Conservation (phyloP, 2,329 filamentous ascomycete species). For the Pestalotiopsis sp. region DNA sequence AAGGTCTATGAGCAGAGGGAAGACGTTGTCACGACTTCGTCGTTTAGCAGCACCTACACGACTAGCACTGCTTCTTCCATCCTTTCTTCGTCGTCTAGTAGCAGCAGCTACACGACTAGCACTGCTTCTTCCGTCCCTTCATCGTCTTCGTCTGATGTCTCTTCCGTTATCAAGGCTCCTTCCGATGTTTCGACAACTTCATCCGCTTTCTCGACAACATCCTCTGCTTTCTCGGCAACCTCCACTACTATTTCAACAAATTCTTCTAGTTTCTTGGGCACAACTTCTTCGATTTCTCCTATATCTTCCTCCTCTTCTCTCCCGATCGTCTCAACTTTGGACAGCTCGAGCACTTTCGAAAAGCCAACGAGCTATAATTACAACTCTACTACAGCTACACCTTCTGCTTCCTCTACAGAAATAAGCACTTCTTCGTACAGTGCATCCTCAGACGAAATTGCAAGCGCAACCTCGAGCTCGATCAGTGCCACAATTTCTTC, state of each 20-base stretch:
- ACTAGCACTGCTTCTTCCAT: background rate
- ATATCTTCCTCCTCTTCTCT: background rate
- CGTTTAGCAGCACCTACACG: background rate
- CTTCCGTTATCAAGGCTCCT: background rate
- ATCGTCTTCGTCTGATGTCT: background rate
- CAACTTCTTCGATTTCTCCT: background rate
- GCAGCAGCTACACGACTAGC: background rate
- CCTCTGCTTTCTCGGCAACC: background rate
- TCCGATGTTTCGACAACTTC: background rate
- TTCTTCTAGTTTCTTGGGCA: background rate
- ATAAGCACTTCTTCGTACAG: background rate
- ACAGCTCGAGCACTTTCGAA: background rate
- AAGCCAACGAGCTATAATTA: background rate
- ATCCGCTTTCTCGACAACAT: too few relatives aligned
- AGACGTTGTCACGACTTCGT: background rate
- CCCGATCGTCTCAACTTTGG: constrained; percentile 3
- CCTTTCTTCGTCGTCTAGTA: background rate
- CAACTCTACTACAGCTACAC: background rate
- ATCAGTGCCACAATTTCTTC: background rate
- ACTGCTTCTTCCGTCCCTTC: constrained; percentile 1
- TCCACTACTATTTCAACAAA: background rate
- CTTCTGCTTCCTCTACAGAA: background rate
- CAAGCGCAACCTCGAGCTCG: background rate
- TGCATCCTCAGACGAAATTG: background rate
- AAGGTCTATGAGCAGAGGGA: constrained; percentile 17